Base-by-base conservation (phyloP, 2,329 filamentous ascomycete species). In the Pseudopithomyces chartarum region DNA sequence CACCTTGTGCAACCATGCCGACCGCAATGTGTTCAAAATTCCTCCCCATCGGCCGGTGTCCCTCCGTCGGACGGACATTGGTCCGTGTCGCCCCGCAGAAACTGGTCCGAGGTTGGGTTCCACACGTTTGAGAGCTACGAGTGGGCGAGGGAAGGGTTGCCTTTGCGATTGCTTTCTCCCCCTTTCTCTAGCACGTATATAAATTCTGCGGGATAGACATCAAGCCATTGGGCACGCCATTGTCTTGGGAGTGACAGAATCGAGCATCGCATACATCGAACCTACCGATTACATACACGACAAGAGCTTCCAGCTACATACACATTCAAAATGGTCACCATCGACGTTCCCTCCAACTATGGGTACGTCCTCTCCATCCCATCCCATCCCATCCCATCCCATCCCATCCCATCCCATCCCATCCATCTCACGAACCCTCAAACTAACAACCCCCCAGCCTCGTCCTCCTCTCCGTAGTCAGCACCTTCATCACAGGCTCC, bases 401-500 rank as follows among this genome's bases (percentile, higher is more conserved):
- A 4, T 29, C 26, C 26, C 5, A 29, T 8, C 26, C 5, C 26
- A 29, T 8, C 26, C 8, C 26, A 29, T 29, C 39, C 17, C 42
- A 45, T 32, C 20, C 52, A 3, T 22, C 43, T 26, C n/a, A 34
- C 38, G 43, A 61, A 64, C 55, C 61, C 52, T 13, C 23, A 45
- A 34, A 44, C 38, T 10, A 48, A 29, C 26, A 39, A 29, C 6
- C 29, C 23, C 8, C 46, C 57, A 87, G 86, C 73, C 82, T 82
- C 69, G 83, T 85, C 71, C 76, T 86, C 67, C 76, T 79, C 65
- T 75, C 84, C 61, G 80, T 82, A 34, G 78, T 84, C 58, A 80
- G 80, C 55, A 82, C 80, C 58, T 84, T 85, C 69, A 66, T 86
- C 66, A 76, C 87, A 40, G 74, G 76, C 55, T 76, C 77, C 64